A percentile compares a stretch with the other conserved stretches of the same genome.
phyloP scores from a whole-genome alignment of 2,329 filamentous ascomycete genomes.

The Fusarium pseudonygamai region DNA sequence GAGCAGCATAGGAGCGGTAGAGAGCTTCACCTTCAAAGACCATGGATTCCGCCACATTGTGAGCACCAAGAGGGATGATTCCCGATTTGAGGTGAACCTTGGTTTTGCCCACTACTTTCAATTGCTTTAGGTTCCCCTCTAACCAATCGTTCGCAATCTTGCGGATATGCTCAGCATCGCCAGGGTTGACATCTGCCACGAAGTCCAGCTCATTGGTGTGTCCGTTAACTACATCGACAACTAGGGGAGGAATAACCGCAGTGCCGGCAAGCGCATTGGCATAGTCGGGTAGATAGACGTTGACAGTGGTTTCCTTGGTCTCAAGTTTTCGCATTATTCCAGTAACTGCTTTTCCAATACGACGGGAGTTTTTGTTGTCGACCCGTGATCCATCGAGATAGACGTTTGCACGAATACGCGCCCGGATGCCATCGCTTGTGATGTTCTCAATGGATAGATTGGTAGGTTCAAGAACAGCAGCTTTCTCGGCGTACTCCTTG shows the following conservation, averaged over 20 bases:
- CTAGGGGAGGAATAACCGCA: constrained; percentile 78
- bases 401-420: constrained; percentile 84
- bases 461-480: constrained; percentile 82
- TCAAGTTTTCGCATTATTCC: constrained; percentile 83
- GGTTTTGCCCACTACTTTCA: constrained; percentile 79
- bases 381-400: constrained; percentile 82
- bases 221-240: constrained; percentile 80
- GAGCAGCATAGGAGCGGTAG: constrained; percentile 69
- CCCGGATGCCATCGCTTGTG: constrained; percentile 78
- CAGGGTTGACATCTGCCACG: constrained; percentile 77
- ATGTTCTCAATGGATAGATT: constrained; percentile 87
- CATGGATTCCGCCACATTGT: constrained; percentile 77
- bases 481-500: constrained; percentile 86
- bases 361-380: constrained; percentile 73
- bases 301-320: constrained; percentile 75
- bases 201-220: constrained; percentile 82
- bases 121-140: constrained; percentile 75
- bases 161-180: constrained; percentile 79
- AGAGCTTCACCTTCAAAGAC: constrained; percentile 84
- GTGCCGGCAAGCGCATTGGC: constrained; percentile 80
- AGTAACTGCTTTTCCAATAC: constrained; percentile 80
- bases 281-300: constrained; percentile 86
- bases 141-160: constrained; percentile 89
- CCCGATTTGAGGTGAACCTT: constrained; percentile 81
- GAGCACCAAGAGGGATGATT: constrained; percentile 79